Conservation (phyloP, 2,329 filamentous ascomycete genomes). For the Chrysoporthe austroafricana region DNA sequence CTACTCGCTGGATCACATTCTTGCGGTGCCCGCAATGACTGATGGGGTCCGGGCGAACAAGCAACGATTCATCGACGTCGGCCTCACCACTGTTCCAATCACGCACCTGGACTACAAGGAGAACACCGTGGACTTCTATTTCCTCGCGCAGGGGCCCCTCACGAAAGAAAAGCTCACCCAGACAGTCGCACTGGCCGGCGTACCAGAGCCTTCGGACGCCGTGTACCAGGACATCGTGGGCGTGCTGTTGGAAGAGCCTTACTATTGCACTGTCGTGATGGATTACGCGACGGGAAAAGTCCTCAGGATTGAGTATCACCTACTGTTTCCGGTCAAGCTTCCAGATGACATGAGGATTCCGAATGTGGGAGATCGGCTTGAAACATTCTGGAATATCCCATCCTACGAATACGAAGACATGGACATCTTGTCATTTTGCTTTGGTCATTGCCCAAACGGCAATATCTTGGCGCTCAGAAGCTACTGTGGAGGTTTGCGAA, state of each 20-base stretch:
- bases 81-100: constrained; percentile 14
- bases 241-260: constrained; percentile 21
- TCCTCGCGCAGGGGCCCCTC: constrained; percentile 25
- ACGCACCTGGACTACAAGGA: constrained; percentile 20
- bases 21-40: constrained; percentile 19
- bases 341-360: constrained; percentile 27
- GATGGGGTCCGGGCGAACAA: constrained; percentile 23
- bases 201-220: constrained; percentile 19
- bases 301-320: constrained; percentile 25
- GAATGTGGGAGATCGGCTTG: constrained; percentile 16
- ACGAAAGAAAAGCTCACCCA: constrained; percentile 17
- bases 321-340: constrained; percentile 28
- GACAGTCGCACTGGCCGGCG: constrained; percentile 22
- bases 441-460: constrained; percentile 18
- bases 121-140: constrained; percentile 19
- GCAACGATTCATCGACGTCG: constrained; percentile 13
- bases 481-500: constrained; percentile 26
- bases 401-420: constrained; percentile 24
- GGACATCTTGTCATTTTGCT: constrained; percentile 26
- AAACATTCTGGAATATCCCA: constrained; percentile 25
- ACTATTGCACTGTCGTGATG: constrained; percentile 25
- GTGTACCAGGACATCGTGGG: constrained; percentile 21
- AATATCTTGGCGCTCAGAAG: constrained; percentile 23
- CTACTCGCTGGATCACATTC: constrained; percentile 11
- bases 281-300: constrained; percentile 21